phyloP scores from a whole-genome alignment of 805 yeast species.

The Myxozyma lipomycoides region DNA sequence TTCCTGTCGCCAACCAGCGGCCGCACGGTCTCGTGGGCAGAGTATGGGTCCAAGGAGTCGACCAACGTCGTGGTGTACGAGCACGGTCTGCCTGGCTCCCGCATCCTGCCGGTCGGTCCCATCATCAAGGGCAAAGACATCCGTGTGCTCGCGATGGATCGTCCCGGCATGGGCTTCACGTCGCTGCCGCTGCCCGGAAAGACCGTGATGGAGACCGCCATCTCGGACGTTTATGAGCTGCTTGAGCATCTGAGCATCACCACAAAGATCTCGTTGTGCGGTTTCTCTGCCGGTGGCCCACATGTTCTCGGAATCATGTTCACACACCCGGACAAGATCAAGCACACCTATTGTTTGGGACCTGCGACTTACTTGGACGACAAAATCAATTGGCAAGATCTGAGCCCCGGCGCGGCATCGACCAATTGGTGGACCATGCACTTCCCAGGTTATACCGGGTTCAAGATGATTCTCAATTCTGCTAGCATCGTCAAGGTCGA shows the following conservation, averaged over 20 bases:
- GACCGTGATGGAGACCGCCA: conserved; percentile 27
- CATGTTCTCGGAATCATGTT: conserved; percentile 24
- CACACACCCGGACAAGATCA: conserved; percentile 19
- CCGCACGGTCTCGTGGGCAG: conserved; percentile 28
- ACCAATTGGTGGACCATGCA: conserved; percentile 17
- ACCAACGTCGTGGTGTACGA: conserved; percentile 25
- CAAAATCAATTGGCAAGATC: conserved; percentile 17
- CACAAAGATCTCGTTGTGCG: conserved; percentile 21
- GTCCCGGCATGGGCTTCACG: conserved; percentile 28
- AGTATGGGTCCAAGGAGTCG: conserved; percentile 23
- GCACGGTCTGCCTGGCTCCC: conserved; percentile 27
- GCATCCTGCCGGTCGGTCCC: conserved; percentile 26
- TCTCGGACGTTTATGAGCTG: conserved; percentile 24
- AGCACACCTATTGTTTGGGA: conserved; percentile 21
- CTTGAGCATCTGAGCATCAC: conserved; percentile 22
- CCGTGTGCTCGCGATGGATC: conserved; percentile 25
- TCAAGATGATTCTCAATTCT: conserved; percentile 12
- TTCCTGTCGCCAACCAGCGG: conserved; percentile 25
- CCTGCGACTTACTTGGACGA: conserved; percentile 25
- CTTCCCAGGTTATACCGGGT: conserved; percentile 13
- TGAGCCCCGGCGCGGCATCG: conserved; percentile 15
- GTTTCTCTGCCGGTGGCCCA: conserved; percentile 29
- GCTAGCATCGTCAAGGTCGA: conserved; percentile 18
- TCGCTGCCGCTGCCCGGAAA: conserved; percentile 20
- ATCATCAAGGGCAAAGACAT: conserved; percentile 27